phyloP scores from a whole-genome alignment of 2,329 filamentous ascomycete genomes.

The Geoglossum cookeanum region DNA sequence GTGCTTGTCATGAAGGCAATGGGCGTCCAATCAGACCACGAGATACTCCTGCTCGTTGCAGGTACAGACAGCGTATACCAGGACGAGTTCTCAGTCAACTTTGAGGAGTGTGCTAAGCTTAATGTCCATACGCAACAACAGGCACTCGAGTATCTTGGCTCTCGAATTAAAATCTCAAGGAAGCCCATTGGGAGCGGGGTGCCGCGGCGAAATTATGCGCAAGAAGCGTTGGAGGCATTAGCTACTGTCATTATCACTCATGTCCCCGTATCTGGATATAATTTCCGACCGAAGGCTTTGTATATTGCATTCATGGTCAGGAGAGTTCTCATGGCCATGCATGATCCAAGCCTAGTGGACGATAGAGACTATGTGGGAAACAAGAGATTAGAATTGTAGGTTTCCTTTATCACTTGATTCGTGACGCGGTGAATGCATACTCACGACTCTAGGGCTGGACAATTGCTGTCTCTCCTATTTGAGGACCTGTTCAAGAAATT shows the following conservation, averaged over 20 bases:
- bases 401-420: background rate
- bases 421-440: background rate
- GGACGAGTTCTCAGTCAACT: conserved; percentile 87
- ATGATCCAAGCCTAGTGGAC: conserved; percentile 76
- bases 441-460: conserved; percentile 40
- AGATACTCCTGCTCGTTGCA: conserved; percentile 80
- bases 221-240: conserved; percentile 83
- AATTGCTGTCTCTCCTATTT: conserved; percentile 81
- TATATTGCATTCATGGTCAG: conserved; percentile 96
- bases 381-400: conserved; percentile 65
- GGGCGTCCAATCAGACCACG: conserved; percentile 82
- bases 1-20: conserved; percentile 85
- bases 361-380: conserved; percentile 97
- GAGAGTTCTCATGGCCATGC: conserved; percentile 84
- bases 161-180: conserved; percentile 71
- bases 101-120: conserved; percentile 73
- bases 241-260: conserved; percentile 89
- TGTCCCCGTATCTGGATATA: conserved; percentile 73
- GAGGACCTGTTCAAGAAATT: conserved; percentile 98
- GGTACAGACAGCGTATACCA: conserved; percentile 78
- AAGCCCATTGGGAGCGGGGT: conserved; percentile 35
- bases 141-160: conserved; percentile 79
- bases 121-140: conserved; percentile 87
- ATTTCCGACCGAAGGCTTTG: conserved; percentile 92
- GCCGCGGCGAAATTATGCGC: conserved; percentile 58